Conservation (phyloP, 2,329 filamentous ascomycete genomes). For the Mycosphaerella sp. region DNA sequence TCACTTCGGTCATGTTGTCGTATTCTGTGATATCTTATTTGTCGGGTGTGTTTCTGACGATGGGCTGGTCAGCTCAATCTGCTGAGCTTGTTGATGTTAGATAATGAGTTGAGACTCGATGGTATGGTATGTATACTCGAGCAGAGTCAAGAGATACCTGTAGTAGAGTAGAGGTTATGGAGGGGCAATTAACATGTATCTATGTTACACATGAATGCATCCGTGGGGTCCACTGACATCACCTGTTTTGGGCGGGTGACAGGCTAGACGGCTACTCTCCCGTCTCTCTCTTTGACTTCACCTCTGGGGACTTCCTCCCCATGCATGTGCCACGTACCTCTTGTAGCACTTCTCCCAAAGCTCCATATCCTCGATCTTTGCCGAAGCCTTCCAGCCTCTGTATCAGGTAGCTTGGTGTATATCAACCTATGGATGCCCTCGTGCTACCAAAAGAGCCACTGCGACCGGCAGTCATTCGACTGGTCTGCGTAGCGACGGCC, state of each 20-base stretch:
- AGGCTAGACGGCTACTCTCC: background rate
- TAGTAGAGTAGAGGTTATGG: background rate
- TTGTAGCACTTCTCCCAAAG: too few relatives aligned
- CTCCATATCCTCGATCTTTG: too few relatives aligned
- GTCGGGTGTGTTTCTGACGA: too few relatives aligned
- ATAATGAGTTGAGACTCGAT: constrained; percentile 6
- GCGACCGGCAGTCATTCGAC: background rate
- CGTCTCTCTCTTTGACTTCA: background rate
- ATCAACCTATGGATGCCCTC: background rate
- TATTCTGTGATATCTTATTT: too few relatives aligned
- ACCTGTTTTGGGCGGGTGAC: background rate
- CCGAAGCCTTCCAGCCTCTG: too few relatives aligned
- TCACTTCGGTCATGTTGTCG: constrained; percentile 5
- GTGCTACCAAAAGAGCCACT: background rate
- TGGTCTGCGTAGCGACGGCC: background rate
- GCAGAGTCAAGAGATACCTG: background rate
- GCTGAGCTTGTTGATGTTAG: too few relatives aligned
- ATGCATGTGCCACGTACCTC: too few relatives aligned
- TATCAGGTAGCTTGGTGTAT: too few relatives aligned
- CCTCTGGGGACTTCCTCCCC: background rate
- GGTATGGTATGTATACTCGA: background rate
- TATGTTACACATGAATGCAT: background rate
- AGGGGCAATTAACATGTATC: background rate
- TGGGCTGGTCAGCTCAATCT: too few relatives aligned
- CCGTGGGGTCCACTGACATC: background rate